phyloP scores from a whole-genome alignment of 352 stramenopile species.

The Phytophthora citrophthora region DNA sequence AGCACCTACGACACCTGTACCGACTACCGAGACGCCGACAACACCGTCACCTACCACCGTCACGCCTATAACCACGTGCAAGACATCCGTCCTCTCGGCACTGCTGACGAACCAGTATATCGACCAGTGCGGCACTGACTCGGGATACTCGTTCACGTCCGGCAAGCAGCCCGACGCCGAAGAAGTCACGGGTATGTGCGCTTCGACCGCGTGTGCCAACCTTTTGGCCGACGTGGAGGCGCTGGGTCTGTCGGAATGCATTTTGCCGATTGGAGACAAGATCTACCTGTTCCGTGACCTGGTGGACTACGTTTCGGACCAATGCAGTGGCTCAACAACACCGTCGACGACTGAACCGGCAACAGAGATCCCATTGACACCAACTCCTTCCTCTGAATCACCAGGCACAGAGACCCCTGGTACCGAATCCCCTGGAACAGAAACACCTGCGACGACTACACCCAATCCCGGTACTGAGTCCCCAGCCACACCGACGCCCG shows the following conservation, averaged over 20 bases:
- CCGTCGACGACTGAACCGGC: background rate
- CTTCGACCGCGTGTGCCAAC: slow-evolving; percentile 22
- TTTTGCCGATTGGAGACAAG: slow-evolving; percentile 31
- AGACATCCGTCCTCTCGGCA: slow-evolving; percentile 6
- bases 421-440: slow-evolving; percentile 8
- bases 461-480: slow-evolving; percentile 2
- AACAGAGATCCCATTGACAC: background rate
- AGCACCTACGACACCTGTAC: background rate
- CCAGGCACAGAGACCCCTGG: background rate
- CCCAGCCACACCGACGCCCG: background rate
- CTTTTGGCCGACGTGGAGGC: slow-evolving; percentile 28
- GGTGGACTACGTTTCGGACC: slow-evolving; percentile 24
- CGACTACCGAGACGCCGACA: slow-evolving; percentile 5
- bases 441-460: background rate
- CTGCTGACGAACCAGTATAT: slow-evolving; percentile 29
- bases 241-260: slow-evolving; percentile 26
- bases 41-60: slow-evolving; percentile 19
- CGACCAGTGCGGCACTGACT: slow-evolving; percentile 25
- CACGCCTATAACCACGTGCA: slow-evolving; percentile 17
- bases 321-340: slow-evolving; percentile 14
- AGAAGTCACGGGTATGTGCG: slow-evolving; percentile 27
- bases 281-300: slow-evolving; percentile 33
- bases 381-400: background rate
- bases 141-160: slow-evolving; percentile 32
- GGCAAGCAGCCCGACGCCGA: slow-evolving; percentile 18